These are phyloP conservation scores for Conringia planisiliqua DNA, from an alignment of 345 rosid genomes.

Conservation along the genomic window DNA sequence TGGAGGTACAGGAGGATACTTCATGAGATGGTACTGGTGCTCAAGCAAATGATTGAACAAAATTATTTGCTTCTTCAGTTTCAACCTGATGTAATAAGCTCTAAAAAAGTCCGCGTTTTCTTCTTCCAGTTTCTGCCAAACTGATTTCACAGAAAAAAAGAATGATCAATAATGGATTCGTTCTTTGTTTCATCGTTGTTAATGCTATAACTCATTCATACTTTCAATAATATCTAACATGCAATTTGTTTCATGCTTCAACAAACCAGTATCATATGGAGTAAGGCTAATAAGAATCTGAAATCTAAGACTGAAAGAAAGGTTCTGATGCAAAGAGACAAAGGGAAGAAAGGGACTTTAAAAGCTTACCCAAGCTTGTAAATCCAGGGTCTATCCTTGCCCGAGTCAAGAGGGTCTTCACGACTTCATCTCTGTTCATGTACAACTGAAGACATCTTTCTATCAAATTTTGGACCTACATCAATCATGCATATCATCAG, in stretches of 20 bases:
- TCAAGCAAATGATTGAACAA: constrained; percentile 89
- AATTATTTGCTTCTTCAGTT: constrained; percentile 87
- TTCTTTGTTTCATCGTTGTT: not conserved
- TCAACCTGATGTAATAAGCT: constrained; percentile 90
- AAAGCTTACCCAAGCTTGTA: constrained; percentile 44
- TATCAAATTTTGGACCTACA: constrained; percentile 55
- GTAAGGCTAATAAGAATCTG: no score
- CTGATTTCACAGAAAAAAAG: constrained; percentile 35
- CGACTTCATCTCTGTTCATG: constrained; percentile 51
- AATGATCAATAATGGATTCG: not conserved
- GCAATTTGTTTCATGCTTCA: not conserved
- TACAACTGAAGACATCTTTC: constrained; percentile 57
- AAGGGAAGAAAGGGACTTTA: not conserved
- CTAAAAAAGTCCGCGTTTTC: constrained; percentile 94
- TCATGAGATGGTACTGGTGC: constrained; percentile 91
- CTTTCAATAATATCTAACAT: not conserved
- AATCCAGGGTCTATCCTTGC: constrained; percentile 45
- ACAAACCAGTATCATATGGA: not conserved
- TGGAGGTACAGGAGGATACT: constrained; percentile 56
- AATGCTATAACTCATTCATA: not conserved
- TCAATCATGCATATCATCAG: constrained; percentile 5
- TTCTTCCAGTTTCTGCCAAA: constrained; percentile 99
- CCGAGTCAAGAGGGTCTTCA: constrained; percentile 37
- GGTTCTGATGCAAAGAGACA: not conserved
- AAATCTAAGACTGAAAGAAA: not conserved